Evolutionary conservation across 2,329 filamentous ascomycete species (phyloP).

Genomic region (Trichoderma koningiopsis): DNA sequence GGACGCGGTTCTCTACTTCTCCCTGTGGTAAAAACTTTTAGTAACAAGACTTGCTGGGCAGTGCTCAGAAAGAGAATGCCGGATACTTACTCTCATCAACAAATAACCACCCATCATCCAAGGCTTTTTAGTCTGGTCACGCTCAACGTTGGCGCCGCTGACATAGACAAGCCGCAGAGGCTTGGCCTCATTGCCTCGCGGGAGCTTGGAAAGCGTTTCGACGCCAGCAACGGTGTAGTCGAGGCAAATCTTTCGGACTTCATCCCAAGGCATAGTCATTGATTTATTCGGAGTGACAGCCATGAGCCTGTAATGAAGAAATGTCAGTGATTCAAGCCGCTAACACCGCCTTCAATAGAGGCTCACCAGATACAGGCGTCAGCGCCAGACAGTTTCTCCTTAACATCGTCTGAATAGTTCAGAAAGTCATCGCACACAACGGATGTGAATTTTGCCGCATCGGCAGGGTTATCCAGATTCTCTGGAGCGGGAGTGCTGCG

Average conservation of each 20-base stretch:
- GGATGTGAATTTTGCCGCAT: slow-evolving; percentile 43
- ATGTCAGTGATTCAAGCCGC: not conserved
- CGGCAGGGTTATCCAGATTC: slow-evolving; percentile 29
- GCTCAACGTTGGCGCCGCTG: slow-evolving; percentile 48
- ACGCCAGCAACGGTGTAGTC: slow-evolving; percentile 38
- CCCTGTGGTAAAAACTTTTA: slow-evolving; percentile 1
- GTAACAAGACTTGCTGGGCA: too few species aligned
- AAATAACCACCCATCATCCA: slow-evolving; percentile 31
- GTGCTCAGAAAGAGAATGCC: not conserved
- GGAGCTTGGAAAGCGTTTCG: slow-evolving; percentile 40
- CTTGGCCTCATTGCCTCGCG: slow-evolving; percentile 28
- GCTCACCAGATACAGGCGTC: slow-evolving; percentile 47
- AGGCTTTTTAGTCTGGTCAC: slow-evolving; percentile 49
- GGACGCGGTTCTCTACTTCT: slow-evolving; percentile 12
- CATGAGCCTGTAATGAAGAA: slow-evolving; percentile 38
- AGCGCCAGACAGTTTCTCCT: slow-evolving; percentile 44
- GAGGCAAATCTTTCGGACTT: slow-evolving; percentile 45
- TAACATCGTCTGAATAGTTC: slow-evolving; percentile 44
- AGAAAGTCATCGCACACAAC: slow-evolving; percentile 45
- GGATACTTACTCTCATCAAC: slow-evolving; percentile 16
- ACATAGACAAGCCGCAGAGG: slow-evolving; percentile 53
- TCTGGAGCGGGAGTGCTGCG: slow-evolving; percentile 38
- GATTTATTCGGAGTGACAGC: slow-evolving; percentile 45
- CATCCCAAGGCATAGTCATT: slow-evolving; percentile 37
- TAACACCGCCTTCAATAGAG: not conserved